Base-by-base conservation (phyloP, 352 stramenopile species). In the Aphanomyces stellatus region DNA sequence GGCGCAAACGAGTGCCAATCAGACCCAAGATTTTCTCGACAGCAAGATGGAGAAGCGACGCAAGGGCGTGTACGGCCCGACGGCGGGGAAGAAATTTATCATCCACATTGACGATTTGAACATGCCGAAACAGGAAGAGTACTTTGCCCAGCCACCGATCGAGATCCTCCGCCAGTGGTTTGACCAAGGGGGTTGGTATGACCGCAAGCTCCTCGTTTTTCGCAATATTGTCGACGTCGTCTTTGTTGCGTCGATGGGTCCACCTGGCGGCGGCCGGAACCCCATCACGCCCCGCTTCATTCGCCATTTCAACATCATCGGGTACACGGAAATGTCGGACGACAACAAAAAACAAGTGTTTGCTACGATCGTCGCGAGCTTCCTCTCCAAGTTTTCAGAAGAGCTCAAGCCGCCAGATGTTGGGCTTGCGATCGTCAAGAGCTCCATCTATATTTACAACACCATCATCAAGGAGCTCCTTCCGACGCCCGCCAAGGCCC, bases 21-120 rank as follows among this genome's bases (percentile, higher is more conserved):
- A 98, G 68, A 97, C 93, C 0, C 91, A 97, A 66, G 88, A 97
- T 40, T 83, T 96, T 34, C 89, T 98, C n/a, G 91, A 98, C 53
- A 85, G 79, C 10, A 97, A 98, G 74, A 91, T 96, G 74, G 92
- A 97, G 60, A 97, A 97, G 71, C 82, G 93, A 2, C 76, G 91
- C 3, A 97, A 97, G 62, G 91, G 95, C 4, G 90, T 98, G 2
- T 98, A 92, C 53, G 93, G 93, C 7, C 93, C 93, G 0, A 80
- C 89, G 0, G 86, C 88, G 2, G 93, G 94, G 6, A 98, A 97
- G 74, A 85, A 85, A 43, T 96, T 92, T 40, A 88, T 98, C 57
- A 82, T 98, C 31, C 96, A 97, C 68, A 82, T 98, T 15, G 94
- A 98, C 72, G 94, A 98, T 65, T 71, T 98, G 7, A 98, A 98